phyloP scores from a whole-genome alignment of 176 grass and related monocot genomes.

The Juncus effusus region DNA sequence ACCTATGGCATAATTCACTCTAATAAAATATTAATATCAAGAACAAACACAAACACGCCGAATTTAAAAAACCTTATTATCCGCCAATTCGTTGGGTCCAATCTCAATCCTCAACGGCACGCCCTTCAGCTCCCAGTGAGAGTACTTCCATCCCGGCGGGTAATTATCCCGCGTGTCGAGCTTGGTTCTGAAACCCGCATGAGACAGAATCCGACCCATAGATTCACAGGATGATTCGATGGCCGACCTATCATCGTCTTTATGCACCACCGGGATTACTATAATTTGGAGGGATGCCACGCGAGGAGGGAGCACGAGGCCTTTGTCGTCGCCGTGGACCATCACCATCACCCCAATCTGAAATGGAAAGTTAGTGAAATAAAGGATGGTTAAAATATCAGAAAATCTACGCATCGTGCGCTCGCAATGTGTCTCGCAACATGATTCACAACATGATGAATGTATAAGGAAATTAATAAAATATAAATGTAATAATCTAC shows the following conservation, averaged over 20 bases:
- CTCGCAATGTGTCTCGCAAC: too few relatives aligned
- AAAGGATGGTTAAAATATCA: background rate
- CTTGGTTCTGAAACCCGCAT: slow-evolving; percentile 58
- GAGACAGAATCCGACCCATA: slow-evolving; percentile 40
- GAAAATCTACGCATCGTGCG: too few relatives aligned
- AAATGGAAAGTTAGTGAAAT: slow-evolving; percentile 6
- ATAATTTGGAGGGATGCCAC: slow-evolving; percentile 81
- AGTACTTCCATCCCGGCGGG: slow-evolving; percentile 95
- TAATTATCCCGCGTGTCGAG: slow-evolving; percentile 81
- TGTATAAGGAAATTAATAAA: too few relatives aligned
- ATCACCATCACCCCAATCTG: slow-evolving; percentile 94
- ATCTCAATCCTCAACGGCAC: slow-evolving; percentile 95
- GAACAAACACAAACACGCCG: too few relatives aligned
- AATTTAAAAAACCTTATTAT: slow-evolving; percentile 58
- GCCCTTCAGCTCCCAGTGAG: slow-evolving; percentile 98
- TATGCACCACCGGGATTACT: slow-evolving; percentile 84
- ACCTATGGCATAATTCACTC: too few relatives aligned
- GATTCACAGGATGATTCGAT: slow-evolving; percentile 70
- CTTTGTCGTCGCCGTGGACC: slow-evolving; percentile 95
- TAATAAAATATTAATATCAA: too few relatives aligned
- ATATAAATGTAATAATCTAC: too few relatives aligned
- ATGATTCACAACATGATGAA: too few relatives aligned
- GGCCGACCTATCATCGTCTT: slow-evolving; percentile 79
- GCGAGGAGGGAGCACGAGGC: slow-evolving; percentile 84
- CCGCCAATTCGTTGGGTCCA: slow-evolving; percentile 87